phyloP scores from a whole-genome alignment of 2,329 filamentous ascomycete species.

The Pseudophaeomoniella oleicola region DNA sequence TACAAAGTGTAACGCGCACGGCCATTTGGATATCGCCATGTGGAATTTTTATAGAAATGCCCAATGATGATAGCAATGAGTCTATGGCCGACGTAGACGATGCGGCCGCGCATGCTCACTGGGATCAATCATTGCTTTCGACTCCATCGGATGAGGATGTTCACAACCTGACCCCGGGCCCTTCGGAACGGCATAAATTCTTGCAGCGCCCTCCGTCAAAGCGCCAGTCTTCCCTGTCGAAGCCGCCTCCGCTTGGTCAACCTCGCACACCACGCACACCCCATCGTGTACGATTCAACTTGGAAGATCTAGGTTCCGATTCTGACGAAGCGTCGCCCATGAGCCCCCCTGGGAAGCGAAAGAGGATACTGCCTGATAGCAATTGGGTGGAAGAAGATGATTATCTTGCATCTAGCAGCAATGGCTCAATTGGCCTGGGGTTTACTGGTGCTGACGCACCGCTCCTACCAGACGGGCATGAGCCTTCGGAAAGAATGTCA shows the following conservation, averaged over 20 bases:
- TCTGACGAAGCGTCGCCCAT: slow-evolving; percentile 1
- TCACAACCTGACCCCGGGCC: slow-evolving; percentile 11
- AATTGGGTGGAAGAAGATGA: slow-evolving; percentile 46
- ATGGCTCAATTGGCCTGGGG: slow-evolving; percentile 34
- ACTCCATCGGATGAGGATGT: slow-evolving; percentile 15
- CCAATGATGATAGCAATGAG: slow-evolving; percentile 22
- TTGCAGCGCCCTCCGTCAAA: slow-evolving; percentile 10
- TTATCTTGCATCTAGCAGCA: slow-evolving; percentile 34
- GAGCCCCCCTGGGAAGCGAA: slow-evolving; percentile 2
- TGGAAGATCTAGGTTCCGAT: slow-evolving; percentile 24
- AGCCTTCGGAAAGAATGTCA: neutral
- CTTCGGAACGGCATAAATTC: neutral
- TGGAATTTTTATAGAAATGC: slow-evolving; percentile 21
- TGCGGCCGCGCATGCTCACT: slow-evolving; percentile 13
- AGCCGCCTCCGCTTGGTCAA: slow-evolving; percentile 22
- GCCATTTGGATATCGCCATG: no score
- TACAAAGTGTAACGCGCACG: no score
- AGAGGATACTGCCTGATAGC: slow-evolving; percentile 16
- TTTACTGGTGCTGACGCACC: slow-evolving; percentile 2
- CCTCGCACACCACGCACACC: slow-evolving; percentile 45
- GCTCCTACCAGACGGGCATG: slow-evolving; percentile 1
- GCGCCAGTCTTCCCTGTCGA: slow-evolving; percentile 27
- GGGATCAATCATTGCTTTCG: slow-evolving; percentile 19
- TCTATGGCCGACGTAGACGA: slow-evolving; percentile 17
- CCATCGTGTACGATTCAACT: slow-evolving; percentile 61